Conservation (phyloP, 164 flowering plant species). For the Nelumbo lutea region DNA sequence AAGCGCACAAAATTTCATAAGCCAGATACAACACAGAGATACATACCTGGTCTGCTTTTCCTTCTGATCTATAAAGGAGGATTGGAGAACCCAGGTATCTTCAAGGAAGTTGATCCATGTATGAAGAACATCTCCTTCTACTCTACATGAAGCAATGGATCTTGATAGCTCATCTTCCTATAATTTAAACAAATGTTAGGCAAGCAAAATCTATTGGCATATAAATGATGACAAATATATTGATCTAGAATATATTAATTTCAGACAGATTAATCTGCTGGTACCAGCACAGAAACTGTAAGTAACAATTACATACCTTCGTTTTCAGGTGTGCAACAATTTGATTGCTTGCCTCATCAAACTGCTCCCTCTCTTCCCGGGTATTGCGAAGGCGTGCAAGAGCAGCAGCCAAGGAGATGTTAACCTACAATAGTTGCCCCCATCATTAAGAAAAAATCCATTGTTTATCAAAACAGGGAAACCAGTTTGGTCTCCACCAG, state of each 20-base stretch:
- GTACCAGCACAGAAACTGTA: neutral
- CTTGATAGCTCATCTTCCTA: constrained; percentile 89
- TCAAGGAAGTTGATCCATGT: constrained; percentile 96
- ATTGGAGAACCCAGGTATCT: constrained; percentile 88
- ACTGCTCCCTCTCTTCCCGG: constrained; percentile 81
- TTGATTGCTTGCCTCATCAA: constrained; percentile 81
- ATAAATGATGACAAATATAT: neutral
- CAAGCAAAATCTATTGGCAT: neutral
- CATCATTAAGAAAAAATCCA: constrained; percentile 3
- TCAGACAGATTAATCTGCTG: neutral
- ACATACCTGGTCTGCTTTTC: constrained; percentile 69
- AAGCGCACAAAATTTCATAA: neutral
- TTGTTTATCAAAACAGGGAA: neutral
- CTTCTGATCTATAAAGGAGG: constrained; percentile 51
- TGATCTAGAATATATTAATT: neutral
- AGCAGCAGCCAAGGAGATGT: constrained; percentile 47
- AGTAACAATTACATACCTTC: constrained; percentile 44
- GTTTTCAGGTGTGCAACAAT: constrained; percentile 60
- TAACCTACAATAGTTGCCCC: constrained; percentile 46
- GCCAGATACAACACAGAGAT: neutral
- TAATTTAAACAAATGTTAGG: constrained; percentile 9
- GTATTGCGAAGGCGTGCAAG: constrained; percentile 65
- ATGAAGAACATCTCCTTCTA: constrained; percentile 69
- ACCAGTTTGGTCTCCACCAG: neutral
- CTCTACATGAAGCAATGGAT: constrained; percentile 60